Evolutionary conservation across 2,329 filamentous ascomycete genomes (phyloP), one percentile per base, ranked within the genome.

Genomic region (Rhinocladiella similis): DNA sequence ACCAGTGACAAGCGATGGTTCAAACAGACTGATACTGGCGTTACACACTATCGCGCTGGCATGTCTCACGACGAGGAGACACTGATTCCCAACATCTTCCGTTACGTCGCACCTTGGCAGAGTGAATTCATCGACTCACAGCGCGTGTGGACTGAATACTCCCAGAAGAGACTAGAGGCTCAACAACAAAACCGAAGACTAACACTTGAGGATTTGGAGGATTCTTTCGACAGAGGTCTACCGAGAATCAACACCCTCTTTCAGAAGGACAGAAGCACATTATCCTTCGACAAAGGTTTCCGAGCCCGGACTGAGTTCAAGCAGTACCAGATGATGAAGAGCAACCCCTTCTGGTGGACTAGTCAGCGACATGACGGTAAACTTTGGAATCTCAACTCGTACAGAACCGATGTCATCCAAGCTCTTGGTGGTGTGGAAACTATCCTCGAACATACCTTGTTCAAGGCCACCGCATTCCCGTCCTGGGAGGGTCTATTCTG

Each of bases 11-110:
- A 97, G 80, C 87, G 95, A 27, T 99, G 92, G 91, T 96, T 88
- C 1, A 96, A 97, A 77, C 94, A 99, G 76, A 99, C 94, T 0
- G 95, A 99, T 69, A 91, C 90, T 35, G 95, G 94, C 25, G 91
- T 99, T 50, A 97, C 93, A 5, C 94, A 99, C 72, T 99, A 95
- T 78, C 87, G 94, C 58, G 89, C 92, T 58, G 94, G 94, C 75
- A 99, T 99, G 94, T 94, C 91, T 18, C 92, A 97, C 67, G 92
- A 97, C 61, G 93, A 97, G 71, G 94, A 99, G 74, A 97, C 94
- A 0, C 77, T 99, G 51, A 99, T 99, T 57, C 94, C 94, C 9
- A 97, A 99, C 71, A 99, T 99, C 67, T 97, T 97, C 86, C 87
- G 94, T 58, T 99, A 99, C 75, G 97, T 99, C 70, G 96, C 97